Evolutionary conservation across 768 basidiomycete species (phyloP).

Genomic region (Exidia glandulosa): DNA sequence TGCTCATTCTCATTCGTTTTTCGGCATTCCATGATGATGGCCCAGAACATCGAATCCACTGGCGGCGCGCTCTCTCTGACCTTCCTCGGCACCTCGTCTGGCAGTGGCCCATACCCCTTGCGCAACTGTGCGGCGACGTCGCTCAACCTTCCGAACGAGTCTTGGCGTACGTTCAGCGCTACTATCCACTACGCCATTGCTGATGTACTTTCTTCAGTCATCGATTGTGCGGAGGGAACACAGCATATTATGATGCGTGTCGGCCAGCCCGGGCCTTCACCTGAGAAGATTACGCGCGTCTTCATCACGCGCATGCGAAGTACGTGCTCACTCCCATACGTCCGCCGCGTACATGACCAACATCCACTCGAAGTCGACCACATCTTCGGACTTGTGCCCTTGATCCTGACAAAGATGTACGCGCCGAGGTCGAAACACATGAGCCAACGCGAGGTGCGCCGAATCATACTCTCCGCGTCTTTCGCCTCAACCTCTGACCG

Average conservation of each 20-base stretch:
- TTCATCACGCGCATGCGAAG: conserved; percentile 85
- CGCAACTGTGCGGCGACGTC: conserved; percentile 47
- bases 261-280: conserved; percentile 34
- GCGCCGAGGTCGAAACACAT: background rate
- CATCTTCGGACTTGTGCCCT: conserved; percentile 58
- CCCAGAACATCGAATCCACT: too few relatives aligned
- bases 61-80: conserved; percentile 34
- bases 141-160: conserved; percentile 55
- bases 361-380: conserved; percentile 44
- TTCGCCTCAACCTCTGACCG: too few relatives aligned
- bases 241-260: conserved; percentile 51
- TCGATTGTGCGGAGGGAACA: conserved; percentile 79
- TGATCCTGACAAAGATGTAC: conserved; percentile 40
- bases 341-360: background rate
- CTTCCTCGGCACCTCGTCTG: conserved; percentile 68
- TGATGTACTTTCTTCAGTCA: conserved; percentile 35
- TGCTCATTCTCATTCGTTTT: too few relatives aligned
- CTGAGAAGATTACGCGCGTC: conserved; percentile 47
- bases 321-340: conserved; percentile 15
- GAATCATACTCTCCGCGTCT: too few relatives aligned
- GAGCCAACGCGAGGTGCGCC: background rate
- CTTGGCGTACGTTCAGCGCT: conserved; percentile 1
- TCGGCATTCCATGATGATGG: too few relatives aligned
- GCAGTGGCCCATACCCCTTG: conserved; percentile 62
- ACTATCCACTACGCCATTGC: background rate